Evolutionary conservation across 768 basidiomycete species (phyloP).

Genomic region (Hypsizygus marmoreus): DNA sequence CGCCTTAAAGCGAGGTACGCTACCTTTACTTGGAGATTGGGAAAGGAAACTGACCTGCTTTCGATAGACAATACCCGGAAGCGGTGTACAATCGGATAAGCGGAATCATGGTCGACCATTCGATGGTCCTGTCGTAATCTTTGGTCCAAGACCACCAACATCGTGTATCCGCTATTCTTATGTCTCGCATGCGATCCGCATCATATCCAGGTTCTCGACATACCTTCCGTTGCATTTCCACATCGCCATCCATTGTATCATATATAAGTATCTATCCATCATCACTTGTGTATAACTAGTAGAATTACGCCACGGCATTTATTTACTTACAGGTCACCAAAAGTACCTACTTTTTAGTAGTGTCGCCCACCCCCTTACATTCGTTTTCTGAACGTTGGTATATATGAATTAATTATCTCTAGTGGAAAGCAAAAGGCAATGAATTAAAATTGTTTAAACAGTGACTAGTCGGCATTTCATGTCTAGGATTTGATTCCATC

Average conservation of each 20-base stretch:
- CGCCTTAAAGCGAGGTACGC: constrained; percentile 71
- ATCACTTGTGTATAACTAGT: constrained; percentile 10
- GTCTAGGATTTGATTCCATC: constrained; percentile 23
- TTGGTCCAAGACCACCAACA: too few species aligned
- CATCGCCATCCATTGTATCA: constrained; percentile 12
- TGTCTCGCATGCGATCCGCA: background rate
- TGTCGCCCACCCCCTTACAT: constrained; percentile 7
- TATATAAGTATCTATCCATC: constrained; percentile 7
- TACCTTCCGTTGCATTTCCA: constrained; percentile 10
- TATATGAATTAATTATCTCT: background rate
- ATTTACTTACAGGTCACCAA: background rate
- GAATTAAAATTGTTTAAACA: constrained; percentile 4
- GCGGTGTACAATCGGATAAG: constrained; percentile 81
- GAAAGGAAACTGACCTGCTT: constrained; percentile 12
- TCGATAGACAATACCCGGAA: constrained; percentile 66
- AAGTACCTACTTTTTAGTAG: constrained; percentile 9
- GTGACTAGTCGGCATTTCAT: constrained; percentile 22
- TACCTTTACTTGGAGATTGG: background rate
- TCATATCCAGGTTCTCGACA: constrained; percentile 1
- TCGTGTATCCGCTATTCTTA: constrained; percentile 1
- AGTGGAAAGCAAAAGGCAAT: background rate
- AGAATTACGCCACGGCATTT: constrained; percentile 2
- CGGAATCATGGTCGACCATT: constrained; percentile 77
- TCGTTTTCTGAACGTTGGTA: constrained; percentile 1
- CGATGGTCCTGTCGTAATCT: constrained; percentile 42